Evolutionary conservation across 768 basidiomycete genomes (phyloP).

Genomic region (Hemileccinum impolitum): DNA sequence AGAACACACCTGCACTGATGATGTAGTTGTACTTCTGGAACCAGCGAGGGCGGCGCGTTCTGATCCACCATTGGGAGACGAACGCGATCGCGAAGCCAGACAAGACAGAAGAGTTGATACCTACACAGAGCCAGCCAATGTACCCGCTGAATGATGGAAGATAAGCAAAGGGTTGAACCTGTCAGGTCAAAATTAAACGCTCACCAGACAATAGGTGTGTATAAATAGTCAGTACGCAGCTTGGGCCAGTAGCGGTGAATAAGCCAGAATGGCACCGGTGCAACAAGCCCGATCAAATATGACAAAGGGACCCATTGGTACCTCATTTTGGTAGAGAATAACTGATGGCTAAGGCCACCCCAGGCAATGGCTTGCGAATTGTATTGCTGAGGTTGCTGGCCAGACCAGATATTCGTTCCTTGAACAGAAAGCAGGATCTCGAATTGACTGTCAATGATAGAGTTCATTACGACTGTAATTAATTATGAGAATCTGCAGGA

Average conservation of each 20-base stretch:
- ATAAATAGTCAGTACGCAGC: constrained; percentile 25
- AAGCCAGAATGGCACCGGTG: constrained; percentile 43
- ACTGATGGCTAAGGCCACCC: constrained; percentile 36
- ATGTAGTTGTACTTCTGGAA: constrained; percentile 39
- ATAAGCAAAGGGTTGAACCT: background rate
- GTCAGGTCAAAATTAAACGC: constrained; percentile 1
- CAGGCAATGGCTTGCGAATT: constrained; percentile 36
- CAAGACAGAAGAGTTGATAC: constrained; percentile 28
- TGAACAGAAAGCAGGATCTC: constrained; percentile 51
- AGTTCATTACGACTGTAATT: constrained; percentile 55
- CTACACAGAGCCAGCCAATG: constrained; percentile 20
- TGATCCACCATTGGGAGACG: constrained; percentile 37
- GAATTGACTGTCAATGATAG: constrained; percentile 49
- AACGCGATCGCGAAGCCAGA: constrained; percentile 25
- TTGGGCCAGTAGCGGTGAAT: constrained; percentile 35
- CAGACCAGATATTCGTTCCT: constrained; percentile 42
- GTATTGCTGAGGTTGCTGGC: constrained; percentile 28
- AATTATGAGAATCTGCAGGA: background rate
- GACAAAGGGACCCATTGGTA: constrained; percentile 42
- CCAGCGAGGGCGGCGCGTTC: constrained; percentile 35
- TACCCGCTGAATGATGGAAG: background rate
- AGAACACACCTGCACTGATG: constrained; percentile 38
- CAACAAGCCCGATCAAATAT: constrained; percentile 32
- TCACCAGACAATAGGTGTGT: constrained; percentile 30
- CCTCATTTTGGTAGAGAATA: constrained; percentile 30